These are phyloP conservation scores for Trichoderma atroviride DNA, from an alignment of 2,329 filamentous ascomycete species.

Conservation along the genomic window DNA sequence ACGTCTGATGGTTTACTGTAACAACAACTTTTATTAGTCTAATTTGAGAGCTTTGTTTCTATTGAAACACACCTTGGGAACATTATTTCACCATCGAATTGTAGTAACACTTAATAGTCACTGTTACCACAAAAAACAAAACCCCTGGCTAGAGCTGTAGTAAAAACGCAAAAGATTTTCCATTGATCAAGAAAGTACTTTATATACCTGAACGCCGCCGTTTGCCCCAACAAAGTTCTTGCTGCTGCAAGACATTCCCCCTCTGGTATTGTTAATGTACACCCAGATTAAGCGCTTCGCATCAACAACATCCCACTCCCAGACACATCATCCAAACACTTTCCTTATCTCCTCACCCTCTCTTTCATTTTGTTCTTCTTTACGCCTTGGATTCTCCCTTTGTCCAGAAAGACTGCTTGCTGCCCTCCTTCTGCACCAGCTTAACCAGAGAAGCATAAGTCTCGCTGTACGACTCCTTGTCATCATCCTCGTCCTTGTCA, in stretches of 20 bases:
- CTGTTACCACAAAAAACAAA: not conserved
- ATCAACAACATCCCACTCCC: constrained; percentile 4
- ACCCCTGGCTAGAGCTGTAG: not conserved
- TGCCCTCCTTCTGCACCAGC: constrained; percentile 66
- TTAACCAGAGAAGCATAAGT: constrained; percentile 67
- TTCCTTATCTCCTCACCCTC: not conserved
- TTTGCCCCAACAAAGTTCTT: constrained; percentile 38
- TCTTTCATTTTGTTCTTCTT: not conserved
- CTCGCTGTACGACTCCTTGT: constrained; percentile 64
- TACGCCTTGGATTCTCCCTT: constrained; percentile 42
- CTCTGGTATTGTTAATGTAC: constrained; percentile 41
- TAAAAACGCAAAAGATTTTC: constrained; percentile 28
- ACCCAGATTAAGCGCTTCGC: constrained; percentile 37
- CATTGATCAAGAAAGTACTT: constrained; percentile 33
- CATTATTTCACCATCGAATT: no score
- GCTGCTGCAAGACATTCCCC: constrained; percentile 33
- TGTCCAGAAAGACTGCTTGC: constrained; percentile 58
- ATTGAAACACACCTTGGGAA: not conserved
- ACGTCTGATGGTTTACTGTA: constrained; percentile 8
- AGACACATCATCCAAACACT: not conserved
- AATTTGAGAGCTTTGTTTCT: not conserved
- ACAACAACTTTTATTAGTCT: constrained; percentile 16
- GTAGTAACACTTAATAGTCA: not conserved
- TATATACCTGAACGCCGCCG: constrained; percentile 45
- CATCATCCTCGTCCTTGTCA: constrained; percentile 51